phyloP scores from a whole-genome alignment of 768 basidiomycete species.

The Suillus placidus region DNA sequence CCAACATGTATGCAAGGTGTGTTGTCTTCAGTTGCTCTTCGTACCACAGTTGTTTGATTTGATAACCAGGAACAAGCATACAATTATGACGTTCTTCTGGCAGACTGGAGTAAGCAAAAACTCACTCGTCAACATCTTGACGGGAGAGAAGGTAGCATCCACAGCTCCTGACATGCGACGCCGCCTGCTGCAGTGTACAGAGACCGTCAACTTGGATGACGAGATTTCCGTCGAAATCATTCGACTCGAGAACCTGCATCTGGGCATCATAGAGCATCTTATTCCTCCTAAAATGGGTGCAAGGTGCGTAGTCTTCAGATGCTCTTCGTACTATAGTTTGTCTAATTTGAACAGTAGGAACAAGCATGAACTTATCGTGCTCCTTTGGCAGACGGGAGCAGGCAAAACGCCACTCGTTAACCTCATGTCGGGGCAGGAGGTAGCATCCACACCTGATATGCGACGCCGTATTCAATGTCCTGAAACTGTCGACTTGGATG shows the following conservation, averaged over 20 bases:
- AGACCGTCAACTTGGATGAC: slow-evolving; percentile 26
- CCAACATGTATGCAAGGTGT: background rate
- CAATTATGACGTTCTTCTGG: slow-evolving; percentile 43
- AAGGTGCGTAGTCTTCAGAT: background rate
- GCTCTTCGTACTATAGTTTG: background rate
- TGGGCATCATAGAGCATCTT: slow-evolving; percentile 21
- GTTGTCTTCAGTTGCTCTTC: background rate
- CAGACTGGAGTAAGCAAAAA: slow-evolving; percentile 40
- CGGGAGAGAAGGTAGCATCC: slow-evolving; percentile 18
- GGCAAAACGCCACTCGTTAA: slow-evolving; percentile 39
- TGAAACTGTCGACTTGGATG: slow-evolving; percentile 30
- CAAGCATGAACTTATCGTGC: slow-evolving; percentile 29
- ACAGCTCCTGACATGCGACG: background rate
- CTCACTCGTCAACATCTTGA: slow-evolving; percentile 41
- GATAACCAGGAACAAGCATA: background rate
- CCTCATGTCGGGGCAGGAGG: slow-evolving; percentile 30
- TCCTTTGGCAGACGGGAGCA: slow-evolving; percentile 45
- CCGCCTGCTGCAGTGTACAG: background rate
- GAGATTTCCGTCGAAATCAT: slow-evolving; percentile 23
- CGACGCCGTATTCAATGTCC: slow-evolving; percentile 30
- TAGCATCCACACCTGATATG: slow-evolving; percentile 24
- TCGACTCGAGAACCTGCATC: slow-evolving; percentile 26
- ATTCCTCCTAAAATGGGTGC: background rate
- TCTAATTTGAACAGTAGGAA: background rate
- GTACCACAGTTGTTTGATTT: background rate